A percentile compares a stretch with the other conserved stretches of the same genome.
phyloP scores from a whole-genome alignment of 2,329 filamentous ascomycete species.

The Tolypocladium inflatum region DNA sequence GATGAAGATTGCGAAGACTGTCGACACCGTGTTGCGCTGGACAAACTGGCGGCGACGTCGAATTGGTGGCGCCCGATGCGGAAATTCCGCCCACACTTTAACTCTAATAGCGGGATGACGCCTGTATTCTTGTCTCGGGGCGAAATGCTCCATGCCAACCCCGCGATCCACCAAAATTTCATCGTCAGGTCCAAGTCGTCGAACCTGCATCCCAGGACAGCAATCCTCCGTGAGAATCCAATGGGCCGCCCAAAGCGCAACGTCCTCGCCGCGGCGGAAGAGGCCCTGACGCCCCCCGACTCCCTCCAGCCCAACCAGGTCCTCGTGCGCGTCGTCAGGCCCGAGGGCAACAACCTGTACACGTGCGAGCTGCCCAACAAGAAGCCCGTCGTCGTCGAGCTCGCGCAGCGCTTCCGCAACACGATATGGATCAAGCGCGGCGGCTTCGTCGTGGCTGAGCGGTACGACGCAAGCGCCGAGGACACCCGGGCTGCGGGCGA shows the following conservation, averaged over 20 bases:
- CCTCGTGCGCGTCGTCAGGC: conserved; percentile 71
- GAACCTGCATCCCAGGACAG: not conserved
- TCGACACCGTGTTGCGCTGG: too few relatives aligned
- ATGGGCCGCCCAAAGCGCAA: conserved; percentile 53
- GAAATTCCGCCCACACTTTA: not conserved
- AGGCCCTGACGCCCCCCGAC: conserved; percentile 50
- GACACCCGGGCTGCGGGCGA: conserved; percentile 77
- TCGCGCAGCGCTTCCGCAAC: conserved; percentile 77
- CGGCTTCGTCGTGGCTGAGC: conserved; percentile 76
- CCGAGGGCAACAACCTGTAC: conserved; percentile 85
- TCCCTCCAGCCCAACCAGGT: conserved; percentile 51
- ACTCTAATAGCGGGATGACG: not conserved
- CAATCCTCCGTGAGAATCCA: not conserved
- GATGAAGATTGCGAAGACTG: too few relatives aligned
- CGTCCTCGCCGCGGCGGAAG: conserved; percentile 67
- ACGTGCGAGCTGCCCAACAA: conserved; percentile 61
- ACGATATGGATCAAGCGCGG: conserved; percentile 90
- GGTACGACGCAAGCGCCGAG: conserved; percentile 51
- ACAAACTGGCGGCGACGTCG: too few relatives aligned
- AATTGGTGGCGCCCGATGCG: not conserved
- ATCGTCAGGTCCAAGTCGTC: not conserved
- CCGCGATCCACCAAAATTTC: conserved; percentile 2
- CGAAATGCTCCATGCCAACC: not conserved
- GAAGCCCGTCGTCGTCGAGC: conserved; percentile 63
- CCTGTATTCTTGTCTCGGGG: not conserved